phyloP scores from a whole-genome alignment of 2,329 filamentous ascomycete species.

The Chaetoscypha palmicola region DNA sequence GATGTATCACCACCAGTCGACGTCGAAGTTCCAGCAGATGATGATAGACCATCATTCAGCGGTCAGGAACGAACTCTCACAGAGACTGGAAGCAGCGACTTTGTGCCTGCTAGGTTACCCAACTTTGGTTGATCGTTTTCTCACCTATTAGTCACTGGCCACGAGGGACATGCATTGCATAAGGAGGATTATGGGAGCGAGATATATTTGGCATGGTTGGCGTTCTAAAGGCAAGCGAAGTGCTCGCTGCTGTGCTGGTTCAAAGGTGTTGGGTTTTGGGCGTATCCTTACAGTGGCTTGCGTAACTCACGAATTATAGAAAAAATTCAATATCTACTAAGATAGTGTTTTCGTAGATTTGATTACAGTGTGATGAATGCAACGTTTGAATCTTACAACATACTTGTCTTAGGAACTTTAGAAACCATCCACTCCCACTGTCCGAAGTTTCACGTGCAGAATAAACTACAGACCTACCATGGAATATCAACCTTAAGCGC shows the following conservation, averaged over 20 bases:
- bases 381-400: no score
- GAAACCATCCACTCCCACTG: no score
- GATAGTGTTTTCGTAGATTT: no score
- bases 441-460: no score
- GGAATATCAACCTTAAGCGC: no score
- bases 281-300: no score
- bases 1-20: conserved; percentile 26
- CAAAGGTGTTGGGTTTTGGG: no score
- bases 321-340: no score
- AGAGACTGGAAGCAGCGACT: conserved; percentile 32
- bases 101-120: conserved; percentile 53
- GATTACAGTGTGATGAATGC: no score
- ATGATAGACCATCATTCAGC: conserved; percentile 6
- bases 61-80: conserved; percentile 9
- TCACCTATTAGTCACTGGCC: neutral
- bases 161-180: neutral
- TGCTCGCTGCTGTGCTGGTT: conserved; percentile 31
- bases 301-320: no score
- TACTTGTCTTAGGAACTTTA: no score
- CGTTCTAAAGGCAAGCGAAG: conserved; percentile 30
- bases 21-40: conserved; percentile 7
- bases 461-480: no score
- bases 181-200: conserved; percentile 1
- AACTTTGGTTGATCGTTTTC: conserved; percentile 36
- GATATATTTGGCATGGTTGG: conserved; percentile 11